A percentile compares a stretch with the other conserved stretches of the same genome.
phyloP scores from a whole-genome alignment of 345 rosid genomes.

The Noccaea caerulescens region DNA sequence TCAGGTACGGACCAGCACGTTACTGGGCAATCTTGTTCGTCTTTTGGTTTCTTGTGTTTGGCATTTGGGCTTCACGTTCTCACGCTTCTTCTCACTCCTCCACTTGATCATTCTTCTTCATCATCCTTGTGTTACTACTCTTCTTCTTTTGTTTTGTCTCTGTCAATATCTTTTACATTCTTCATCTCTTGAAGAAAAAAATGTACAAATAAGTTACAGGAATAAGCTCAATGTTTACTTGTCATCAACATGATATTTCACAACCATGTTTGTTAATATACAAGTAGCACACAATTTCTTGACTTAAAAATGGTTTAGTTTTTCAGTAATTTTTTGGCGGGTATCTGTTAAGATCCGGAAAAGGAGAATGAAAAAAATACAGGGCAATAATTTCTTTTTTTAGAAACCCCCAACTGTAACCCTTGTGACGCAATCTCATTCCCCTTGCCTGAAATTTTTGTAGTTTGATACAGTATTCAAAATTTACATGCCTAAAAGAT shows the following conservation, averaged over 20 bases:
- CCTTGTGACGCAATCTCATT: not conserved
- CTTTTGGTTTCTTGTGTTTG: conserved; percentile 97
- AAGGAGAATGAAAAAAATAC: not conserved
- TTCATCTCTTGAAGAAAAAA: conserved; percentile 1
- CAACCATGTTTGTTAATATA: no score
- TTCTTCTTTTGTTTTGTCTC: conserved; percentile 5
- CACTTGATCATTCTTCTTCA: conserved; percentile 23
- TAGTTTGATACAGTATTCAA: not conserved
- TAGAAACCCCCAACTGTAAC: no score
- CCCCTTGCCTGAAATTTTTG: not conserved
- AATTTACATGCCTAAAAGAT: conserved; percentile 11
- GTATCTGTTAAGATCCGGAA: not conserved
- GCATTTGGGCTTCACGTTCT: conserved; percentile 86
- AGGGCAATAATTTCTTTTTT: no score
- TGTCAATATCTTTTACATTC: conserved; percentile 29
- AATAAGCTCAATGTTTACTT: no score
- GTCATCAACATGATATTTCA: no score
- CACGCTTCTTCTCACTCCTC: conserved; percentile 39
- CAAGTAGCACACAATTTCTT: no score
- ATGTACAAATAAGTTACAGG: conserved; percentile 22
- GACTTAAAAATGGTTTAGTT: no score
- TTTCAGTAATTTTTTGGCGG: not conserved
- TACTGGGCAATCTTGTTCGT: conserved; percentile 95
- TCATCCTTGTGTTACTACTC: conserved; percentile 10
- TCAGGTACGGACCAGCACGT: conserved; percentile 95